phyloP scores from a whole-genome alignment of 2,329 filamentous ascomycete genomes.

The Trichoderma sp. region DNA sequence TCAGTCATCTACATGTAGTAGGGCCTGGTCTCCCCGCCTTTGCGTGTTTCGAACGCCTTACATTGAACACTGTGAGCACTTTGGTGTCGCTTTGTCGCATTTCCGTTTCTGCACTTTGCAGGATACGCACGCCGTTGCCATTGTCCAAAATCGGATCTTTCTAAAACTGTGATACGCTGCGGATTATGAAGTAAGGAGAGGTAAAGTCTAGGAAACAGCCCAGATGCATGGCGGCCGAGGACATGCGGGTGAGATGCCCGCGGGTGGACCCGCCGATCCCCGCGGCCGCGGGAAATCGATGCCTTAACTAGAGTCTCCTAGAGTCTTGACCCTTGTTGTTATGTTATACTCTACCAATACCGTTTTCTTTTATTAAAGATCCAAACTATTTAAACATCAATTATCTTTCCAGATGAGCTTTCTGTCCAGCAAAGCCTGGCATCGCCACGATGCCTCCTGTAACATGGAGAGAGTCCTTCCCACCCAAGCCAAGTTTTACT shows the following conservation, averaged over 20 bases:
- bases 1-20: not conserved
- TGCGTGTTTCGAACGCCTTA: not conserved
- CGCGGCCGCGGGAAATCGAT: not conserved
- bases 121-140: not conserved
- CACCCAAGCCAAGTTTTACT: not conserved
- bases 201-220: not conserved
- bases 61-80: not conserved
- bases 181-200: not conserved
- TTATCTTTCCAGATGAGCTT: not conserved
- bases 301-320: not conserved
- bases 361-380: not conserved
- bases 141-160: not conserved
- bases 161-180: not conserved
- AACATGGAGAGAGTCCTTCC: not conserved
- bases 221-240: no score
- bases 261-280: not conserved
- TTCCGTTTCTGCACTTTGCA: not conserved
- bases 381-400: not conserved
- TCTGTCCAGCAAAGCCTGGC: not conserved
- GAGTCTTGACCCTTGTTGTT: not conserved
- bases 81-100: not conserved
- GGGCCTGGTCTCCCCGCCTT: not conserved
- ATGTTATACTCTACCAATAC: not conserved
- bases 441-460: not conserved
- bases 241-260: not conserved